Evolutionary conservation across 2,329 filamentous ascomycete genomes (phyloP), one percentile per base, ranked within the genome.

Genomic region (Aspergillus ustus): DNA sequence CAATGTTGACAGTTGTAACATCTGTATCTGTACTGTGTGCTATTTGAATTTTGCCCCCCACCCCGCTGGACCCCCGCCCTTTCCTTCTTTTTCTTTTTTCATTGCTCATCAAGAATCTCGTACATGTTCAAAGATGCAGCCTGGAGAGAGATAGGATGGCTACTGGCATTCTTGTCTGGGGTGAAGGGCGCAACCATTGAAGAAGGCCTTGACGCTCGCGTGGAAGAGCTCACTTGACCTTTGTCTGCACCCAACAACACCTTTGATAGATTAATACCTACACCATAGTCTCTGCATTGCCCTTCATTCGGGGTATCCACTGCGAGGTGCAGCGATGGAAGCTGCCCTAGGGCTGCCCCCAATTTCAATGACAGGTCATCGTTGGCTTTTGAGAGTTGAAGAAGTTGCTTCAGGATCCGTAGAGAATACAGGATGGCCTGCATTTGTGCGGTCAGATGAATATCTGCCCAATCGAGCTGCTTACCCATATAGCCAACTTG

Each of bases 381-480:
- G 20, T 43, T 43, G 19, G 56, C 25, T 72, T 80, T 61, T 73
- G 81, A 22, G 31, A 70, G 57, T 5, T 61, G 62, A 51, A 84
- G 64, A 4, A 87, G 57, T 69, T 91, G 71, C 67, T 87, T 64
- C 71, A 86, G 65, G 78, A 90, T 84, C 48, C 87, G 81, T 1
- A 90, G 70, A 0, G 88, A 90, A 69, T 90, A 91, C 6, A 86
- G 73, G 0, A 82, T 79, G 4, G 85, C 85, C 57, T 89, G 85
- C 0, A 87, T 73, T 64, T 89, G 85, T 0, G 88, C 87, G 8
- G 82, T 72, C 52, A 89, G 79, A 67, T 92, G 89, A 48, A 90
- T 74, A 19, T 83, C 77, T 9, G 83, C 78, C 89, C 89, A 91
- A 1, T 79, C 76, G 11, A 79, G 58, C 1, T 69, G 67, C n/a